Conservation (phyloP, 1,284 basidiomycete genomes). For the Tilletia walkeri region DNA sequence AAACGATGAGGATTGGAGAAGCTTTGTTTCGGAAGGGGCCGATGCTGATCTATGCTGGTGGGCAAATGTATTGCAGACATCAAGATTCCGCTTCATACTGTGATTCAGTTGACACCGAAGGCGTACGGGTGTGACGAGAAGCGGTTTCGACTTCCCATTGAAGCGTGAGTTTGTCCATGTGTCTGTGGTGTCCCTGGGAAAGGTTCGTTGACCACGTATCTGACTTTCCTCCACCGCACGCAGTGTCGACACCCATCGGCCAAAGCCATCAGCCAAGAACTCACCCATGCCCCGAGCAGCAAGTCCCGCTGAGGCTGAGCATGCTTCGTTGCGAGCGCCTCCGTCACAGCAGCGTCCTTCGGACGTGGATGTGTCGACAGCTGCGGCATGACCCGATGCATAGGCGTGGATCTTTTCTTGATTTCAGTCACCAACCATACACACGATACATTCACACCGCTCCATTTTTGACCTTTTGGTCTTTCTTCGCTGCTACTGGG, state of each 20-base stretch:
- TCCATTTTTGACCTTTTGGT: too few species aligned
- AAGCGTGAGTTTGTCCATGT: slow-evolving; percentile 27
- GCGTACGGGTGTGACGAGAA: slow-evolving; percentile 99
- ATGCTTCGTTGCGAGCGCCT: not conserved
- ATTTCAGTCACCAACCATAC: too few species aligned
- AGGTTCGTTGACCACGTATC: too few species aligned
- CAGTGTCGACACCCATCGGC: slow-evolving; percentile 50
- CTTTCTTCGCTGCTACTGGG: too few species aligned
- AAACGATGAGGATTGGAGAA: not conserved
- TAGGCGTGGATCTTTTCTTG: too few species aligned
- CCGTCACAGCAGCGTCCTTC: slow-evolving; percentile 12
- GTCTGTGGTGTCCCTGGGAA: too few species aligned
- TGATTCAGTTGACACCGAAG: slow-evolving; percentile 95
- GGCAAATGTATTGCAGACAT: slow-evolving; percentile 64
- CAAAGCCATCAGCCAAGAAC: slow-evolving; percentile 31
- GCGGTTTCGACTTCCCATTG: slow-evolving; percentile 62
- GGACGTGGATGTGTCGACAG: not conserved
- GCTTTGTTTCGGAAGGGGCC: not conserved
- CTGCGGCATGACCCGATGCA: not conserved
- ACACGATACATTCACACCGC: too few species aligned
- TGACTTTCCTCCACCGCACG: not conserved
- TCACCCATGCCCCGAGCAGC: not conserved
- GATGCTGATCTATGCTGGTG: too few species aligned
- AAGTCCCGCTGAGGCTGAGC: slow-evolving; percentile 1
- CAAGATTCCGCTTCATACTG: slow-evolving; percentile 81